phyloP scores from a whole-genome alignment of 139 green algal genomes.

The Tetradesmus lagerheimii region DNA sequence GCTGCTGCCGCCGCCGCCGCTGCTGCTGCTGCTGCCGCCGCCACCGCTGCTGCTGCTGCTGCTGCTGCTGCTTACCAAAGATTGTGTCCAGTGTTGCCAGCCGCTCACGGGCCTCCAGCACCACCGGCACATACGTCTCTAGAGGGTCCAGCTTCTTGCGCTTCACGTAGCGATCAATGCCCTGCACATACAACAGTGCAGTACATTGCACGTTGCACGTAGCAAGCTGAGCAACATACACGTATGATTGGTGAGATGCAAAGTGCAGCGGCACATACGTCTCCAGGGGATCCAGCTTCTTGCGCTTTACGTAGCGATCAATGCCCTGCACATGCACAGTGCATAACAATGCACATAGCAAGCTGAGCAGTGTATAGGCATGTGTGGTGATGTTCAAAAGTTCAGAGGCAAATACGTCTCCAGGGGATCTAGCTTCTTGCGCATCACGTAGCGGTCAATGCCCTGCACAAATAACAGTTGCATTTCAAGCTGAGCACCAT shows the following conservation, averaged over 20 bases:
- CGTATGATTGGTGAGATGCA: background rate
- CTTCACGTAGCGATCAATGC: constrained; percentile 60
- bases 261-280: constrained; percentile 52
- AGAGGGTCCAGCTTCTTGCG: constrained; percentile 64
- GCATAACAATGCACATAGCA: too few species aligned
- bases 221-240: background rate
- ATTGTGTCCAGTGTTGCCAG: constrained; percentile 16
- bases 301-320: constrained; percentile 62
- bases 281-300: constrained; percentile 62
- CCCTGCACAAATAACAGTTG: too few species aligned
- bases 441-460: background rate
- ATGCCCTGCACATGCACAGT: background rate
- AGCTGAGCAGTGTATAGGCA: background rate
- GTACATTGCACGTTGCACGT: too few species aligned
- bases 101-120: background rate
- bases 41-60: background rate
- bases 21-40: background rate
- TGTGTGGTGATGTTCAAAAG: too few species aligned
- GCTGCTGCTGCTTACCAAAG: constrained; percentile 9
- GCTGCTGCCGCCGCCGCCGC: too few species aligned
- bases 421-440: background rate
- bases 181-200: constrained; percentile 27
- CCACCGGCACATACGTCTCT: constrained; percentile 63
- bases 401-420: too few species aligned
- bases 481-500: too few species aligned